Evolutionary conservation across 345 rosid genomes (phyloP).

Genomic region (Luvunga scandens): DNA sequence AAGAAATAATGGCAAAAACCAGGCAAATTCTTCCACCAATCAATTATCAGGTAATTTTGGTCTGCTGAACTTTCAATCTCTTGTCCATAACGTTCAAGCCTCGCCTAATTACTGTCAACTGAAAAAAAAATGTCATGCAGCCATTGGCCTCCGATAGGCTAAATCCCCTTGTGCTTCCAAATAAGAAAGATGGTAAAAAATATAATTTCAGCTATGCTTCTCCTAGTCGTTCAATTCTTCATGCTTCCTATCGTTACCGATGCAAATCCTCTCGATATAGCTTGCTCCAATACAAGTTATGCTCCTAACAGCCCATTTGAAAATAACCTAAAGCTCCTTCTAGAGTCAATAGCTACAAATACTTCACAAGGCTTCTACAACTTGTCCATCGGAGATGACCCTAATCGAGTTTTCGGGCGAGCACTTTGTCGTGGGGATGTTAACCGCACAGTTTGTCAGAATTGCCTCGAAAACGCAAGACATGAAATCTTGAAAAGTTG

Average conservation of each 20-base stretch:
- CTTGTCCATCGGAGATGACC: constrained; percentile 13
- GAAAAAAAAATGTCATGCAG: not conserved
- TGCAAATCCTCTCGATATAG: not conserved
- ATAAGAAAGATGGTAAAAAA: not conserved
- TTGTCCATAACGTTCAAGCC: not conserved
- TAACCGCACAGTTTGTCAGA: constrained; percentile 16
- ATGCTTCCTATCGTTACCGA: not conserved
- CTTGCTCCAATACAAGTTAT: constrained; percentile 8
- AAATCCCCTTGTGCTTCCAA: not conserved
- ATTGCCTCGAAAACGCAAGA: constrained; percentile 28
- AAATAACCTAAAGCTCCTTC: constrained; percentile 17
- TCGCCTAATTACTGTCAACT: not conserved
- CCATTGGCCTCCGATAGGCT: not conserved
- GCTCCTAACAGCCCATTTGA: constrained; percentile 16
- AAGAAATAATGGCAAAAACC: not conserved
- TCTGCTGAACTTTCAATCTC: not conserved
- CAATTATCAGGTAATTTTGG: not conserved
- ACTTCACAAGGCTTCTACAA: constrained; percentile 27
- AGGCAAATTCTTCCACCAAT: not conserved
- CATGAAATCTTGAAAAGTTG: constrained; percentile 15
- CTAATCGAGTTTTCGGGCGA: constrained; percentile 23
- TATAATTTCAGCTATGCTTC: not conserved
- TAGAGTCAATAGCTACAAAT: constrained; percentile 10
- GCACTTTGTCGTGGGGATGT: constrained; percentile 37
- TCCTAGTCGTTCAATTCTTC: constrained; percentile 5